Conservation (phyloP, 257 asterid species). For the Schizonepeta tenuifolia region DNA sequence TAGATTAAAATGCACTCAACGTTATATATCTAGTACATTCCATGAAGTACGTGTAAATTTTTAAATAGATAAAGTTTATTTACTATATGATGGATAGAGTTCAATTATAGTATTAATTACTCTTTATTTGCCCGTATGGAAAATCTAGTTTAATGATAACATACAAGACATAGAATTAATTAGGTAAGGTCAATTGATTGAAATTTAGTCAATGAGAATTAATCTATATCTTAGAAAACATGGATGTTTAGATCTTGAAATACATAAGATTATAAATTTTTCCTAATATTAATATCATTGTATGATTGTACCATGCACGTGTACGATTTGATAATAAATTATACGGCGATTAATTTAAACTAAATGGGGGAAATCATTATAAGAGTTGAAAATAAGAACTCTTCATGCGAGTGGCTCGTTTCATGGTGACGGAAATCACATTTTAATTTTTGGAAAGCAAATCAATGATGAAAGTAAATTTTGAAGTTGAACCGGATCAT, state of each 20-base stretch:
- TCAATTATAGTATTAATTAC: no score
- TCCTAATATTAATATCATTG: background rate
- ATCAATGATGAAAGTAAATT: background rate
- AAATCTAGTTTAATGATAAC: background rate
- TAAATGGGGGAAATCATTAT: background rate
- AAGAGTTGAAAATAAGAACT: background rate
- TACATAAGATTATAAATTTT: no score
- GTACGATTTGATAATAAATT: background rate
- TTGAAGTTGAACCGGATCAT: background rate
- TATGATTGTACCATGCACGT: background rate
- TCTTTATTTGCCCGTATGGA: no score
- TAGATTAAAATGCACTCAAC: conserved; percentile 21
- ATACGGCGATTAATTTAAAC: background rate
- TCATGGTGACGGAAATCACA: background rate
- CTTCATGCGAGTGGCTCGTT: background rate
- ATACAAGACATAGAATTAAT: background rate
- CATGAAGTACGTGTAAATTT: background rate
- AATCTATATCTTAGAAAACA: background rate
- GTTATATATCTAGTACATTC: background rate
- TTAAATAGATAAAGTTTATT: background rate
- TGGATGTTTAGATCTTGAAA: background rate
- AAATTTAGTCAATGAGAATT: no score
- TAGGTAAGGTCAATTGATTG: no score
- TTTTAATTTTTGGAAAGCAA: background rate
- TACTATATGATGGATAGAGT: no score